Conservation (phyloP, 371 early-diverging fungal genomes). For the Mortierella sp. region DNA sequence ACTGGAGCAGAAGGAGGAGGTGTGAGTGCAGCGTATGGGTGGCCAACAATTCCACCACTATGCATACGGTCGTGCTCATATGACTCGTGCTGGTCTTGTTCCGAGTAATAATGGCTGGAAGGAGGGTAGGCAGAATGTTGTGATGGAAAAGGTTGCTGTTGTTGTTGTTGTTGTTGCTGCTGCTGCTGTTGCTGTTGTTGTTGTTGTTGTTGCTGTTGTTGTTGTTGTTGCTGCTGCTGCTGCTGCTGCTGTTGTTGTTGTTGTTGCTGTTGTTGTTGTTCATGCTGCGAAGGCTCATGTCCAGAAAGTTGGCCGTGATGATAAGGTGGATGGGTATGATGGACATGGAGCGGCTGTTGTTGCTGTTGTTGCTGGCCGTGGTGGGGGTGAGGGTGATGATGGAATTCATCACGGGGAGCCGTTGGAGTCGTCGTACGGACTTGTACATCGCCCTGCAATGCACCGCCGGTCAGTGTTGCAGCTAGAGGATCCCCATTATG, state of each 20-base stretch:
- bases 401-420: conserved; percentile 32
- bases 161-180: background rate
- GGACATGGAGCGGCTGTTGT: conserved; percentile 41
- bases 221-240: conserved; percentile 8
- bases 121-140: conserved; percentile 40
- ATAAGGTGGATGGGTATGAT: conserved; percentile 44
- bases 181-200: background rate
- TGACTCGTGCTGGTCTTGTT: conserved; percentile 42
- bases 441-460: conserved; percentile 32
- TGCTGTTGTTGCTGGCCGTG: conserved; percentile 29
- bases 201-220: too few relatives aligned
- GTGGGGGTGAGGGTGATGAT: conserved; percentile 37
- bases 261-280: conserved; percentile 1
- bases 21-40: conserved; percentile 37
- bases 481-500: conserved; percentile 28
- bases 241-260: conserved; percentile 34
- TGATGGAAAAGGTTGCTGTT: conserved; percentile 14
- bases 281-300: conserved; percentile 45
- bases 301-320: conserved; percentile 34
- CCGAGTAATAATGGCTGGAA: conserved; percentile 34
- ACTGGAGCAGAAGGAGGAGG: conserved; percentile 66
- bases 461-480: conserved; percentile 15
- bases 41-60: conserved; percentile 52
- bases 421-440: conserved; percentile 28
- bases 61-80: conserved; percentile 51